These are phyloP conservation scores for Metarhizium rileyi DNA, from an alignment of 2,329 filamentous ascomycete genomes.

Conservation along the genomic window DNA sequence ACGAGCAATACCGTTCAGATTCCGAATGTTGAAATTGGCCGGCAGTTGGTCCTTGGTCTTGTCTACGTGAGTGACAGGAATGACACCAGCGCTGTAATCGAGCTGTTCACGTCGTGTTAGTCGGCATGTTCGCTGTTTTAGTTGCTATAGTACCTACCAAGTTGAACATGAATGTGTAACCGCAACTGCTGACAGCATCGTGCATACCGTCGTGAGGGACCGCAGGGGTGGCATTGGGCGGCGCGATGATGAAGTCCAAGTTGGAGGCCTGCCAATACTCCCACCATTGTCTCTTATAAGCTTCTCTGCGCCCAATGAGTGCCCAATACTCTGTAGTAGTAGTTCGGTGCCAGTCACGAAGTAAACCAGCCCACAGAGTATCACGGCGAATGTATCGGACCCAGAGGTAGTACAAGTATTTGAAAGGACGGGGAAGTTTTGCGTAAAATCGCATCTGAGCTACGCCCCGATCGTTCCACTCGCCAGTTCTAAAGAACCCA, in stretches of 20 bases:
- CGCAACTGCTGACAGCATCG: slow-evolving; percentile 75
- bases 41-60: slow-evolving; percentile 56
- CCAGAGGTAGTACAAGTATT: slow-evolving; percentile 82
- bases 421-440: slow-evolving; percentile 60
- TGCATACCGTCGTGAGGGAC: slow-evolving; percentile 81
- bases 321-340: slow-evolving; percentile 73
- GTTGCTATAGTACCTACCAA: slow-evolving; percentile 41
- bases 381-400: slow-evolving; percentile 76
- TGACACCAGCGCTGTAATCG: slow-evolving; percentile 73
- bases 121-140: background rate
- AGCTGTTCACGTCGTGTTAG: slow-evolving; percentile 38
- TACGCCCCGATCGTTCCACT: slow-evolving; percentile 71
- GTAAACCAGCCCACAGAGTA: slow-evolving; percentile 64
- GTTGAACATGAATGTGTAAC: slow-evolving; percentile 92
- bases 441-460: slow-evolving; percentile 67
- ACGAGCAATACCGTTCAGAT: slow-evolving; percentile 67
- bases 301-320: slow-evolving; percentile 66
- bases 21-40: slow-evolving; percentile 45
- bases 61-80: slow-evolving; percentile 83
- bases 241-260: slow-evolving; percentile 70
- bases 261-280: slow-evolving; percentile 70
- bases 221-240: slow-evolving; percentile 85
- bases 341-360: slow-evolving; percentile 65
- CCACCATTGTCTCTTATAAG: slow-evolving; percentile 69
- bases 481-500: slow-evolving; percentile 65